Evolutionary conservation across 495 filamentous ascomycete genomes (phyloP).

Genomic region (Alectoria sarmentosa): DNA sequence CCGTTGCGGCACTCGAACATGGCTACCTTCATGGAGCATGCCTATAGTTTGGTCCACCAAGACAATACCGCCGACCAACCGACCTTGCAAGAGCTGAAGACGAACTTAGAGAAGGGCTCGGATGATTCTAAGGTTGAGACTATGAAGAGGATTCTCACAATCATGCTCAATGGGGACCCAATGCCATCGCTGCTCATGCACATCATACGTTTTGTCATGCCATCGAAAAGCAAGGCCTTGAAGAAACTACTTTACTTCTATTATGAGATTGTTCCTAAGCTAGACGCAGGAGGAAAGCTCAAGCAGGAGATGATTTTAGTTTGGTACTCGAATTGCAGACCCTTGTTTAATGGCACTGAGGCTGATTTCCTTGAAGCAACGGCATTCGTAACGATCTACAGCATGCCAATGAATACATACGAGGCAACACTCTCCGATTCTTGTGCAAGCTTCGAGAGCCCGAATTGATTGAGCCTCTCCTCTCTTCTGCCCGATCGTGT

Average conservation of each 20-base stretch:
- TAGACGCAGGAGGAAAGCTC: slow-evolving; percentile 81
- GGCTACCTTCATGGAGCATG: slow-evolving; percentile 87
- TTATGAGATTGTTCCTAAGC: slow-evolving; percentile 98
- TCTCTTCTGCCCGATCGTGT: slow-evolving; percentile 84
- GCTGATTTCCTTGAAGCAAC: slow-evolving; percentile 53
- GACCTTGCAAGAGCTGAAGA: slow-evolving; percentile 80
- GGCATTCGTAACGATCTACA: slow-evolving; percentile 96
- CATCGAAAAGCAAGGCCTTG: slow-evolving; percentile 87
- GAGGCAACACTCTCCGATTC: slow-evolving; percentile 94
- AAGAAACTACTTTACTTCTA: slow-evolving; percentile 99
- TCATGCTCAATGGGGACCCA: slow-evolving; percentile 97
- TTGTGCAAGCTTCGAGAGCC: slow-evolving; percentile 92
- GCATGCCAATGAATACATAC: slow-evolving; percentile 96
- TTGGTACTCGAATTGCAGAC: slow-evolving; percentile 55
- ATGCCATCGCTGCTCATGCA: slow-evolving; percentile 97
- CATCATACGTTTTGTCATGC: slow-evolving; percentile 99
- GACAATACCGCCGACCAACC: slow-evolving; percentile 93
- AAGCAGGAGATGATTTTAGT: slow-evolving; percentile 99
- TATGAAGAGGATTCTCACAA: slow-evolving; percentile 93
- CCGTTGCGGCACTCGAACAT: slow-evolving; percentile 46
- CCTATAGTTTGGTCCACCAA: slow-evolving; percentile 91
- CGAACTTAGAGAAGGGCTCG: slow-evolving; percentile 92
- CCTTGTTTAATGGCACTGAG: background rate
- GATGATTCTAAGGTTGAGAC: slow-evolving; percentile 97
- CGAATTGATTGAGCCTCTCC: slow-evolving; percentile 91